Conservation (phyloP, 108 stramenopile genomes). For the Bacterosira constricta region DNA sequence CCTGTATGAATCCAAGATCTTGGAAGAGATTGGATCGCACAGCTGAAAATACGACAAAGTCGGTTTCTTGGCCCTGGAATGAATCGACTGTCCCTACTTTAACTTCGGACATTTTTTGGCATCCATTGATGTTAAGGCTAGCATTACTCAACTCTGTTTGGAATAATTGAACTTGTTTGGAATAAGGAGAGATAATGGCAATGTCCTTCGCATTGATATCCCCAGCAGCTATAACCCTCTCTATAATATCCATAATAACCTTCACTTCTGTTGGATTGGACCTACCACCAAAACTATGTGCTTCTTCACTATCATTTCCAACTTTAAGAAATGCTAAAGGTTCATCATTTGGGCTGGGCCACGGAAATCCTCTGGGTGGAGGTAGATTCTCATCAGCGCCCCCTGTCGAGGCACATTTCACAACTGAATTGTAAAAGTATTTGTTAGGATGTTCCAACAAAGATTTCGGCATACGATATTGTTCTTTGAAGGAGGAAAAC, state of each 20-base stretch:
- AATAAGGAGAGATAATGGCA: conserved; percentile 66
- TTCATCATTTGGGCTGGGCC: conserved; percentile 43
- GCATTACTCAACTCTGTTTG: conserved; percentile 48
- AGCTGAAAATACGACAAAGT: conserved; percentile 70
- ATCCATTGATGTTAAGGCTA: background rate
- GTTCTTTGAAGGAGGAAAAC: too few relatives aligned
- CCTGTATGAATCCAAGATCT: conserved; percentile 83
- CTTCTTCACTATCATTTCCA: conserved; percentile 56
- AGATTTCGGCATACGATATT: conserved; percentile 73
- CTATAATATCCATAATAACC: conserved; percentile 49
- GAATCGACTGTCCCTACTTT: conserved; percentile 76
- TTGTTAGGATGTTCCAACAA: conserved; percentile 62
- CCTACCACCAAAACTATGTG: conserved; percentile 52
- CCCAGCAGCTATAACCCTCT: conserved; percentile 35
- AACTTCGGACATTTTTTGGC: conserved; percentile 28
- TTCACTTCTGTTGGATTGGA: conserved; percentile 67
- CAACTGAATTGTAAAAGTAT: conserved; percentile 68
- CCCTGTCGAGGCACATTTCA: conserved; percentile 38
- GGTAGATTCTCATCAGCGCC: background rate
- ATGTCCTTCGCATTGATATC: conserved; percentile 49
- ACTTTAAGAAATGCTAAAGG: conserved; percentile 69
- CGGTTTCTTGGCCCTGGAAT: conserved; percentile 79
- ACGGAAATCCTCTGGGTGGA: conserved; percentile 63
- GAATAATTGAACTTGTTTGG: conserved; percentile 62
- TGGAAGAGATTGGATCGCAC: conserved; percentile 59